Evolutionary conservation across 108 stramenopile genomes (phyloP), one percentile per base, ranked within the genome.

Genomic region (Epipyxis sp.): DNA sequence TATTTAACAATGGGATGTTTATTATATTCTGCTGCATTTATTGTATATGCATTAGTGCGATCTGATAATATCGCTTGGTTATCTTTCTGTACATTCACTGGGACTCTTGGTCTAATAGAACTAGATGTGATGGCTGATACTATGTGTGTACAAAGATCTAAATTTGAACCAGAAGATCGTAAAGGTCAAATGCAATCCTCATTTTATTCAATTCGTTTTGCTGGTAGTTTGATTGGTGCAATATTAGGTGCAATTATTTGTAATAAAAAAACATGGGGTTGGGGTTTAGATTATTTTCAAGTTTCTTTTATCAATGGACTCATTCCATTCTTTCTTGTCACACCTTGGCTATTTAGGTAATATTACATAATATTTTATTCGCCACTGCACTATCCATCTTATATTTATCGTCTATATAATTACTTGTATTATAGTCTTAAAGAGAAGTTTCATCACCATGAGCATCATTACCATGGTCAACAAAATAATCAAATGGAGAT

Each of bases 91-190:
- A 10, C 27, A 1, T 79, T 81, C 30, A 13, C 81, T 44, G 82
- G 79, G 0, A 85, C 82, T 16, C 45, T 81, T 40, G 85, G 88
- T 13, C 86, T 84, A 69, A 89, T 89, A 86, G 46, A 89, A 69
- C 82, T 87, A n/a, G 90, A 91, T 77, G 90, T 90, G 41, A 88
- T 88, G 74, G 83, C 86, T 27, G 90, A 91, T 76, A 88, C 90
- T 40, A 80, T 91, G 54, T 77, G 89, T 59, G 89, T 89, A 0
- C 89, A 91, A 69, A 72, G 89, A 32, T 71, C 80, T 40, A 77
- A 86, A 59, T 87, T 74, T 58, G 90, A 90, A 78, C 42, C 86
- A 34, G 74, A 86, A 50, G 89, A 84, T 65, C 85, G 30, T 13
- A 65, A 81, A 74, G 90, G 90, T 34, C 77, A 78, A 42, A 87